These are phyloP conservation scores for Rhizophagus clarus DNA, from an alignment of 192 early-diverging fungal genomes.

Conservation along the genomic window DNA sequence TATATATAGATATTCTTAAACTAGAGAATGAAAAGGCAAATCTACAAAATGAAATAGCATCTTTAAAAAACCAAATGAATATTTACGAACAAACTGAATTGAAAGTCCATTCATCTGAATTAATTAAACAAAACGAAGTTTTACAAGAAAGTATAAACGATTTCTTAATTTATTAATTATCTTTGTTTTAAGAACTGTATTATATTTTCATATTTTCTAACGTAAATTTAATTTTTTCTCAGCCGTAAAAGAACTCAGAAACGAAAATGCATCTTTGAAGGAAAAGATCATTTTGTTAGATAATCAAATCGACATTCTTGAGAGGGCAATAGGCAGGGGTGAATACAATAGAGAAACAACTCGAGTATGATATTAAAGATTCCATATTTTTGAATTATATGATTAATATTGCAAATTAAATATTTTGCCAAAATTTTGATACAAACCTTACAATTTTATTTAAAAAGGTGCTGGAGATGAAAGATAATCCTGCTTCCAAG, in stretches of 20 bases:
- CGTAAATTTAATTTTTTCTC: background rate
- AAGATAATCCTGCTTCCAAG: conserved; percentile 71
- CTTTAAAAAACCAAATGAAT: conserved; percentile 3
- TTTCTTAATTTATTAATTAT: background rate
- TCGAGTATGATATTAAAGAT: conserved; percentile 35
- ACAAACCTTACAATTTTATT: no score
- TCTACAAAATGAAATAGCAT: background rate
- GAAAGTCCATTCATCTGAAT: conserved; percentile 9
- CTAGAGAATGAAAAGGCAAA: background rate
- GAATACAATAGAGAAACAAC: conserved; percentile 61
- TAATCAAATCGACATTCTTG: conserved; percentile 53
- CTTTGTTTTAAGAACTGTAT: background rate
- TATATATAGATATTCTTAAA: background rate
- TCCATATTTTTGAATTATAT: background rate
- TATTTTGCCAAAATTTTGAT: no score
- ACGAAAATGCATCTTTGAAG: conserved; percentile 16
- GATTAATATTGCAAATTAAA: background rate
- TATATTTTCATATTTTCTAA: background rate
- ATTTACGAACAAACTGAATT: conserved; percentile 5
- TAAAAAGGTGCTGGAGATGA: conserved; percentile 61
- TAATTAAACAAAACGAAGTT: conserved; percentile 14
- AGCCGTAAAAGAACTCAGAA: background rate
- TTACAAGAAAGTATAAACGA: conserved; percentile 6
- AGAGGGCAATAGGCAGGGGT: conserved; percentile 65
- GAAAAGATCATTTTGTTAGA: background rate